Evolutionary conservation across 352 stramenopile species (phyloP).

Genomic region (Phytopythium aichiense): DNA sequence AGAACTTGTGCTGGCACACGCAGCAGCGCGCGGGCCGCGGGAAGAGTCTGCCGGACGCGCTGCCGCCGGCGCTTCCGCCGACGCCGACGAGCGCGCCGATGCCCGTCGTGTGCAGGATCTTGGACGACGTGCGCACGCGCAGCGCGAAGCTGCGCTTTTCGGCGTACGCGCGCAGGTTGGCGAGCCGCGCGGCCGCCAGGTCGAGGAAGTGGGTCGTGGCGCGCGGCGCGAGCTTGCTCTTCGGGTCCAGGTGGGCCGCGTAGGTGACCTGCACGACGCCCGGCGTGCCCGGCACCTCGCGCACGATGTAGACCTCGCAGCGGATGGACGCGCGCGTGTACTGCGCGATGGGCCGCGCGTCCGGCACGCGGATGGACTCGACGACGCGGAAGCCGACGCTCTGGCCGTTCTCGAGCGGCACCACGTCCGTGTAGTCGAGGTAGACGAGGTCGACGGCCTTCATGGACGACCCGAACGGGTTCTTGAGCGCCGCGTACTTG

Average conservation of each 20-base stretch:
- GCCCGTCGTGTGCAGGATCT: not conserved
- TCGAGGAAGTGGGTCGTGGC: slow-evolving; percentile 63
- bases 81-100: not conserved
- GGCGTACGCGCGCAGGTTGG: slow-evolving; percentile 54
- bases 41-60: slow-evolving; percentile 4
- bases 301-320: slow-evolving; percentile 79
- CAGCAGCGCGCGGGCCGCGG: slow-evolving; percentile 43
- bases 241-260: slow-evolving; percentile 75
- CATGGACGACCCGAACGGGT: slow-evolving; percentile 51
- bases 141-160: slow-evolving; percentile 70
- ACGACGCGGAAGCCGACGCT: slow-evolving; percentile 73
- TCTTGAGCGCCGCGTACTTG: slow-evolving; percentile 82
- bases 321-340: slow-evolving; percentile 71
- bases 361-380: slow-evolving; percentile 76
- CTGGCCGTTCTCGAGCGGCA: slow-evolving; percentile 51
- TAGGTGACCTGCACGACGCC: slow-evolving; percentile 84
- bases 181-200: slow-evolving; percentile 42
- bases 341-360: slow-evolving; percentile 44
- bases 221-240: slow-evolving; percentile 63
- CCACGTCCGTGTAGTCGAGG: slow-evolving; percentile 82
- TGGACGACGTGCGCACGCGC: slow-evolving; percentile 26
- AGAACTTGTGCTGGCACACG: slow-evolving; percentile 65
- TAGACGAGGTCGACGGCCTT: slow-evolving; percentile 69
- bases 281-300: slow-evolving; percentile 44
- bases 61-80: not conserved